Conservation (phyloP, 2,329 filamentous ascomycete species). For the Drechslera avenae region DNA sequence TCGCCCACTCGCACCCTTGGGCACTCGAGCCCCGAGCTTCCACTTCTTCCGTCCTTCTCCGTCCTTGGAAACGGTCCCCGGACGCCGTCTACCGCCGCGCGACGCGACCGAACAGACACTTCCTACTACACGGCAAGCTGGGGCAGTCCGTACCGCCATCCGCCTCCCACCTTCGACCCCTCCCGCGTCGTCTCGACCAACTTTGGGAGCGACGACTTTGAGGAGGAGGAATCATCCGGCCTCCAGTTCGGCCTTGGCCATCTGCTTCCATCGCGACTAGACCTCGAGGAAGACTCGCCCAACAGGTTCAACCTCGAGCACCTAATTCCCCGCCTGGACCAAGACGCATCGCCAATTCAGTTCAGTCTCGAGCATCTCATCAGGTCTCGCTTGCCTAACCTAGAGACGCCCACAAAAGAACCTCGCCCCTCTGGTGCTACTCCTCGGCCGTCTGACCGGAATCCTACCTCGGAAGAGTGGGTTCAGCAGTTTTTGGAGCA, state of each 20-base stretch:
- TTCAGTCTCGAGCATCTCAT: conserved; percentile 49
- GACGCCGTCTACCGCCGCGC: conserved; percentile 44
- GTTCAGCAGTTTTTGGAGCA: conserved; percentile 82
- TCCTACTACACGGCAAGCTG: conserved; percentile 77
- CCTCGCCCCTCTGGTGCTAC: conserved; percentile 28
- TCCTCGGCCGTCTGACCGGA: conserved; percentile 32
- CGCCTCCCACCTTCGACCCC: conserved; percentile 54
- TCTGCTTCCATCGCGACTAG: conserved; percentile 44
- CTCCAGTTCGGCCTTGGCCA: conserved; percentile 49
- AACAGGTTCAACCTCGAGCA: conserved; percentile 48
- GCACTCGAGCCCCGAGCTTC: conserved; percentile 50
- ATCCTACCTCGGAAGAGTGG: conserved; percentile 76
- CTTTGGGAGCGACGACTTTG: conserved; percentile 48
- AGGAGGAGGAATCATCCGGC: conserved; percentile 44
- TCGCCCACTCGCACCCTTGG: conserved; percentile 50
- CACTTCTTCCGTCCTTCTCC: conserved; percentile 44
- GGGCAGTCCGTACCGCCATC: conserved; percentile 85
- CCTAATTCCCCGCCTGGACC: conserved; percentile 43
- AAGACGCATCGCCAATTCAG: conserved; percentile 41
- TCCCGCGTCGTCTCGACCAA: conserved; percentile 35
- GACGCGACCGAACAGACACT: conserved; percentile 51
- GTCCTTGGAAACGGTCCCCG: conserved; percentile 39
- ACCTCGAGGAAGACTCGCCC: conserved; percentile 39
- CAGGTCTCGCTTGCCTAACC: conserved; percentile 42
- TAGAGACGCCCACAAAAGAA: conserved; percentile 35